Conservation (phyloP, 2,329 filamentous ascomycete genomes). For the Neopestalotiopsis rosae region DNA sequence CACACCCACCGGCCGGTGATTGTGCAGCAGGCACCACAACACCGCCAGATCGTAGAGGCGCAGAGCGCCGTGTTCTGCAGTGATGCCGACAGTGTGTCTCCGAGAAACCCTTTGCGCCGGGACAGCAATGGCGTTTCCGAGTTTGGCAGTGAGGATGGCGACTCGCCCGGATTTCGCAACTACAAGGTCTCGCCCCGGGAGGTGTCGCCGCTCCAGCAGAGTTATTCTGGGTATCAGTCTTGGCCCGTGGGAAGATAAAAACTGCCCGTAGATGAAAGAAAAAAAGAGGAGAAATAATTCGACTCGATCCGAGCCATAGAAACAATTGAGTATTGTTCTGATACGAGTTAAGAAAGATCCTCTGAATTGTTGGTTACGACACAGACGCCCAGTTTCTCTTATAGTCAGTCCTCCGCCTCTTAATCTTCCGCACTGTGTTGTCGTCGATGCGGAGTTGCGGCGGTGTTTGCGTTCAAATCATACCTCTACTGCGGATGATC, state of each 20-base stretch:
- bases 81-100: background rate
- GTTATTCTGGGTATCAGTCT: background rate
- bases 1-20: background rate
- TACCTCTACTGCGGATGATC: no score
- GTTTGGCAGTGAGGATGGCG: slow-evolving; percentile 25
- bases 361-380: no score
- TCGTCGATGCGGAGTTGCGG: no score
- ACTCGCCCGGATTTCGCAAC: slow-evolving; percentile 14
- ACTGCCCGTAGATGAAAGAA: background rate
- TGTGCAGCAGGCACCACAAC: slow-evolving; percentile 4
- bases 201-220: slow-evolving; percentile 7
- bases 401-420: no score
- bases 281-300: background rate
- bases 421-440: no score
- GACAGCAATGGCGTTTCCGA: slow-evolving; percentile 34
- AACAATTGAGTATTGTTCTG: no score
- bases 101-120: slow-evolving; percentile 18
- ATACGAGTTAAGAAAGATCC: no score
- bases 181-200: slow-evolving; percentile 5
- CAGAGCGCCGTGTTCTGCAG: background rate
- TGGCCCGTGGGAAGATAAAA: background rate
- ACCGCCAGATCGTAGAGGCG: background rate
- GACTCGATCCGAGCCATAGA: no score
- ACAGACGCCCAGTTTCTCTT: no score
- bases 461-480: no score